Conservation (phyloP, 2,329 filamentous ascomycete species). For the Aspergillus pseudotamarii region DNA sequence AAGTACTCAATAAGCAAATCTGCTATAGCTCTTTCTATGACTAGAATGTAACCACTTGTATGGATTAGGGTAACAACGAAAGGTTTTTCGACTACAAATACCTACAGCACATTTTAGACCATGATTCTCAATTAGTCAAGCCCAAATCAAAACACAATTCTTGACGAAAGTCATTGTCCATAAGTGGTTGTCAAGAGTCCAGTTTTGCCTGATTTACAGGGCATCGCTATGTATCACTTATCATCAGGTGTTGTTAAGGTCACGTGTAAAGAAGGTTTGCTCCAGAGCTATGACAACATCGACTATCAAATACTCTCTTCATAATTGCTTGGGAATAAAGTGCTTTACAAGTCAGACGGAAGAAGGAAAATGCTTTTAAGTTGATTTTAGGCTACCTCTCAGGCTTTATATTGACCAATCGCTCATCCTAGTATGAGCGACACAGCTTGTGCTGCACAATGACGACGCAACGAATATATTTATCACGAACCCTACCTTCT, state of each 20-base stretch:
- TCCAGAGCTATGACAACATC: slow-evolving; percentile 2
- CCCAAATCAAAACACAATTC: neutral
- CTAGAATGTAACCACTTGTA: no score
- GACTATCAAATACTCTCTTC: neutral
- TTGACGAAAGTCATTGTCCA: no score
- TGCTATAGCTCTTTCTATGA: no score
- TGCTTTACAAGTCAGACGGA: neutral
- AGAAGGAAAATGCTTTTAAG: slow-evolving; percentile 5
- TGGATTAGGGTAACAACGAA: neutral
- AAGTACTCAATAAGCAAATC: no score
- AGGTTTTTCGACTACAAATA: neutral
- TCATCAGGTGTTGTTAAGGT: slow-evolving; percentile 2
- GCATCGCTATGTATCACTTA: neutral
- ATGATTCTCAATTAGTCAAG: neutral
- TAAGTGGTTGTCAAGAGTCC: no score
- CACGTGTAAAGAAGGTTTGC: neutral
- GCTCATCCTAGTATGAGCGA: slow-evolving; percentile 19
- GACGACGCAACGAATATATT: slow-evolving; percentile 24
- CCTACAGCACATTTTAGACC: neutral
- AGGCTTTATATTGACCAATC: neutral
- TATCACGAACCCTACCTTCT: slow-evolving; percentile 19
- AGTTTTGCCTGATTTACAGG: neutral
- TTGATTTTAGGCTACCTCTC: neutral
- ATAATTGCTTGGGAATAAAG: neutral
- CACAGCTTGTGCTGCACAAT: slow-evolving; percentile 19